These are phyloP conservation scores for Yarrowia keelungensis DNA, from an alignment of 805 yeast species.

Conservation along the genomic window DNA sequence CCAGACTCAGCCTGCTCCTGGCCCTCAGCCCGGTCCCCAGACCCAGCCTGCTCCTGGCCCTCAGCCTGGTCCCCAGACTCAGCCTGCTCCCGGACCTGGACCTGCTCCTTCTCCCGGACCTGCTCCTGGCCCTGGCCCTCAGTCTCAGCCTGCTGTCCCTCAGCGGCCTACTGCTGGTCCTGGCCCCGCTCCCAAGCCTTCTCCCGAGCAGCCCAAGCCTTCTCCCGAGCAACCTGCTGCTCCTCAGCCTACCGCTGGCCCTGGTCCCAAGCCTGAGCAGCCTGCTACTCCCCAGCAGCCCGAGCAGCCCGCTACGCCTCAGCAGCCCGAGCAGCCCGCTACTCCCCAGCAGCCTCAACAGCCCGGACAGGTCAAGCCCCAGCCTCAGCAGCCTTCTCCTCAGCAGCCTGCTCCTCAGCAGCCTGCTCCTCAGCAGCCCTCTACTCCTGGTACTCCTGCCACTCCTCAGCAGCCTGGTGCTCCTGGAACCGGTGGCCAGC, in stretches of 20 bases:
- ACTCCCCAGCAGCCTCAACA: not conserved
- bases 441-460: not conserved
- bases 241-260: not conserved
- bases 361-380: too few species aligned
- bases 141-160: constrained; percentile 3
- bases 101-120: constrained; percentile 2
- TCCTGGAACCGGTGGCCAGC: not conserved
- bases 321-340: not conserved
- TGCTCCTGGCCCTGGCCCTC: constrained; percentile 7
- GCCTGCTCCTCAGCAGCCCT: constrained; percentile 1
- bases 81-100: not conserved
- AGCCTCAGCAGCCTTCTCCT: constrained; percentile 4
- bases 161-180: constrained; percentile 3
- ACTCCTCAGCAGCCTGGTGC: constrained; percentile 2
- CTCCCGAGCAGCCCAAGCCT: constrained; percentile 1
- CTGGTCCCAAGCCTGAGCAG: not conserved
- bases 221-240: not conserved
- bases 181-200: not conserved
- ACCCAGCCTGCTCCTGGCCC: not conserved
- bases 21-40: not conserved
- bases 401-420: not conserved
- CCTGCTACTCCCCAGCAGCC: constrained; percentile 3
- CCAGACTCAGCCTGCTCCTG: not conserved
- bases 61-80: not conserved
- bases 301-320: not conserved